Conservation (phyloP, 805 yeast genomes). For the Candida taoyuanica region DNA sequence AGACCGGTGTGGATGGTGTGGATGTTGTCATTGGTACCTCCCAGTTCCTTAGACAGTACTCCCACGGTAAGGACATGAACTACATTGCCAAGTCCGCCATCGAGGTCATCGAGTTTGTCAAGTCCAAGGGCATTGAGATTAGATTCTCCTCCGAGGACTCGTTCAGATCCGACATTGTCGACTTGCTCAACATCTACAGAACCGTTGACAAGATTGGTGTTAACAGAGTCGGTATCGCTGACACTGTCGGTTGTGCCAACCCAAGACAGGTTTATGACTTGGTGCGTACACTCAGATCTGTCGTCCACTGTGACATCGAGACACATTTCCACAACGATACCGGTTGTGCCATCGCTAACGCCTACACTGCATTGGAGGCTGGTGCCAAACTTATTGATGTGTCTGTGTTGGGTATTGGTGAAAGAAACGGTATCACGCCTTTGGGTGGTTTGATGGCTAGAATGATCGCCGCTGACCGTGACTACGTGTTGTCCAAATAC, state of each 20-base stretch:
- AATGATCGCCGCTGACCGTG: slow-evolving; percentile 98
- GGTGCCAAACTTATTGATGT: slow-evolving; percentile 96
- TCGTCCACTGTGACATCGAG: slow-evolving; percentile 95
- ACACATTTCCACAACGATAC: slow-evolving; percentile 99
- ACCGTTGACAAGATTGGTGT: slow-evolving; percentile 97
- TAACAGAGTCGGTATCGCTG: slow-evolving; percentile 98
- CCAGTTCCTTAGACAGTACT: slow-evolving; percentile 86
- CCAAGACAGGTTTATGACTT: slow-evolving; percentile 98
- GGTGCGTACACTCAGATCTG: slow-evolving; percentile 87
- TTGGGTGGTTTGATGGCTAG: slow-evolving; percentile 98
- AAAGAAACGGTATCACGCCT: slow-evolving; percentile 97
- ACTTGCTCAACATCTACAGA: slow-evolving; percentile 88
- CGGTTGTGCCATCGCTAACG: slow-evolving; percentile 98
- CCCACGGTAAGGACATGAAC: slow-evolving; percentile 98
- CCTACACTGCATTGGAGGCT: slow-evolving; percentile 96
- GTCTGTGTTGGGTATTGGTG: slow-evolving; percentile 96
- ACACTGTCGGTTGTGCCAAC: slow-evolving; percentile 98
- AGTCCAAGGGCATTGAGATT: slow-evolving; percentile 93
- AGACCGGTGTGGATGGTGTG: slow-evolving; percentile 98
- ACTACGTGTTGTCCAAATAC: slow-evolving; percentile 89
- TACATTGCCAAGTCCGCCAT: slow-evolving; percentile 94
- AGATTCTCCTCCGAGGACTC: slow-evolving; percentile 97
- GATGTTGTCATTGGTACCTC: slow-evolving; percentile 98
- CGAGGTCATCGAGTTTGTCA: slow-evolving; percentile 96
- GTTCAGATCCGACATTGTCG: slow-evolving; percentile 94